Percentiles rank a stretch among this genome's conserved stretches.
These are phyloP conservation scores for Prinsepia uniflora DNA, from an alignment of 306 rosid species.

Conservation along the genomic window DNA sequence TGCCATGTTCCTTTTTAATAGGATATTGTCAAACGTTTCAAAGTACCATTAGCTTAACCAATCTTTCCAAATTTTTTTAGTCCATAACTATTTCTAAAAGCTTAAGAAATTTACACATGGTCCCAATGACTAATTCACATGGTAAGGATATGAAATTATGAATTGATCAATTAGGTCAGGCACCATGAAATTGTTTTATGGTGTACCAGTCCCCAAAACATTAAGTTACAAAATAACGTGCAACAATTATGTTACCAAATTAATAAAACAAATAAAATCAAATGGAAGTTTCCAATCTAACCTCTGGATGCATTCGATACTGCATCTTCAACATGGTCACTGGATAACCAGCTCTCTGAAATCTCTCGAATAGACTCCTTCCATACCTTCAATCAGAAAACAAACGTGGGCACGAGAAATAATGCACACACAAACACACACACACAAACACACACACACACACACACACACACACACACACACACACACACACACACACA, in stretches of 20 bases:
- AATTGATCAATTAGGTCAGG: neutral
- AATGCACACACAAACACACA: too few relatives aligned
- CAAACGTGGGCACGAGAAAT: neutral
- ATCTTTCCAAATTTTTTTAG: too few relatives aligned
- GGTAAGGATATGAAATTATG: neutral
- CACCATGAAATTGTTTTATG: neutral
- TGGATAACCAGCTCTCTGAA: slow-evolving; percentile 84
- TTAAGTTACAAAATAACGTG: neutral
- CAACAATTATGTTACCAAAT: neutral
- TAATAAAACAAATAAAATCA: neutral
- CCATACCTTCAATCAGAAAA: slow-evolving; percentile 61
- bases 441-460: too few relatives aligned
- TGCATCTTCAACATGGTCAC: slow-evolving; percentile 93
- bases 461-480: too few relatives aligned
- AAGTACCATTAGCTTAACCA: too few relatives aligned
- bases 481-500: too few relatives aligned
- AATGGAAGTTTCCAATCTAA: slow-evolving; percentile 35
- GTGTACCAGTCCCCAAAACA: neutral
- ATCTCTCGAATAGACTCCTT: slow-evolving; percentile 82
- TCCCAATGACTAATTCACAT: neutral
- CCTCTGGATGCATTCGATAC: slow-evolving; percentile 99
- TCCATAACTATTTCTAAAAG: neutral
- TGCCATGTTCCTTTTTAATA: too few relatives aligned
- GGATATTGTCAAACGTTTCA: too few relatives aligned
- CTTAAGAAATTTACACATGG: neutral